Evolutionary conservation across 805 yeast species (phyloP).

Genomic region (Clavispora phyllophila): DNA sequence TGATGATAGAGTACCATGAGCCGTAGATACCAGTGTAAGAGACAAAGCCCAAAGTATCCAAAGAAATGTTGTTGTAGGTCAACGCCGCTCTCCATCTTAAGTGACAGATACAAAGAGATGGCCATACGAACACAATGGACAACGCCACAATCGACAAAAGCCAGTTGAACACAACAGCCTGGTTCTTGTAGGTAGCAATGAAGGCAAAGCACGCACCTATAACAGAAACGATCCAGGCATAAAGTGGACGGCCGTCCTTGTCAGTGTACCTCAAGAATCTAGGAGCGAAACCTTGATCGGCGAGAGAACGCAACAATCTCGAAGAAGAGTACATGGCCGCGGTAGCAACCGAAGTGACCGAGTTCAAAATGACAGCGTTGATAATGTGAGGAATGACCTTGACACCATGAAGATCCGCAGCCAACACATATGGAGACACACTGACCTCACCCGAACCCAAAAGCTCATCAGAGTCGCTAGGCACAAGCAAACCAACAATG

Average conservation of each 20-base stretch:
- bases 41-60: slow-evolving; percentile 21
- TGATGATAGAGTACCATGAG: slow-evolving; percentile 28
- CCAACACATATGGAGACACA: slow-evolving; percentile 26
- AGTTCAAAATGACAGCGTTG: slow-evolving; percentile 28
- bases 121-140: slow-evolving; percentile 23
- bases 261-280: slow-evolving; percentile 25
- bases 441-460: slow-evolving; percentile 31
- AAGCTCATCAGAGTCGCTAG: slow-evolving; percentile 26
- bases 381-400: slow-evolving; percentile 27
- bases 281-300: slow-evolving; percentile 26
- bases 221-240: slow-evolving; percentile 23
- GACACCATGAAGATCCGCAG: slow-evolving; percentile 24
- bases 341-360: slow-evolving; percentile 28
- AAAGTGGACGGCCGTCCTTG: slow-evolving; percentile 23
- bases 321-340: slow-evolving; percentile 28
- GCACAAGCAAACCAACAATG: slow-evolving; percentile 37
- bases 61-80: slow-evolving; percentile 17
- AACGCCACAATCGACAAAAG: slow-evolving; percentile 26
- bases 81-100: slow-evolving; percentile 27
- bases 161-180: slow-evolving; percentile 29
- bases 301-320: slow-evolving; percentile 22
- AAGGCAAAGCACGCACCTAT: slow-evolving; percentile 20
- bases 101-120: slow-evolving; percentile 23
- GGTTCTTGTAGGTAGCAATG: slow-evolving; percentile 27
- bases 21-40: slow-evolving; percentile 39